phyloP scores from a whole-genome alignment of 2,329 filamentous ascomycete genomes.

The Boeremia exigua region DNA sequence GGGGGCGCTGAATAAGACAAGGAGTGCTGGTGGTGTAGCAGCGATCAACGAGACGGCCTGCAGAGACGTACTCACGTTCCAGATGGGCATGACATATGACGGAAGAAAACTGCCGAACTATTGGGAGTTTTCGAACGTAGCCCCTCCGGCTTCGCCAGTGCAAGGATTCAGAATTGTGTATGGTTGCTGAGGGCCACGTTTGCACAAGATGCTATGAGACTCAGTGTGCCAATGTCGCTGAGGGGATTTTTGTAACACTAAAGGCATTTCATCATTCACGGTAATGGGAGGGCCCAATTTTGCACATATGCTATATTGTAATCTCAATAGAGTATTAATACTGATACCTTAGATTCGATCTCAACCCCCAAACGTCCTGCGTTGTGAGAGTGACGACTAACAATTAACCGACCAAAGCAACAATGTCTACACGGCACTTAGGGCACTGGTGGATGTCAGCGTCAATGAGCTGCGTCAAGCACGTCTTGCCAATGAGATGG shows the following conservation, averaged over 20 bases:
- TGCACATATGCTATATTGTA: too few species aligned
- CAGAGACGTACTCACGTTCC: constrained; percentile 38
- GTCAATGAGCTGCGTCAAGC: constrained; percentile 14
- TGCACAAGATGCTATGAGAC: not conserved
- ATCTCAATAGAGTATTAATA: too few species aligned
- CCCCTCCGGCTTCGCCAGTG: constrained; percentile 29
- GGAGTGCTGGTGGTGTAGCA: constrained; percentile 24
- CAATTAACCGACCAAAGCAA: not conserved
- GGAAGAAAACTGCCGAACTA: constrained; percentile 31
- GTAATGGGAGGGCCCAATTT: too few species aligned
- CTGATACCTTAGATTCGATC: too few species aligned
- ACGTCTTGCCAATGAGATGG: constrained; percentile 18
- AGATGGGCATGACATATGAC: constrained; percentile 37
- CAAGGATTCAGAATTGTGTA: constrained; percentile 37
- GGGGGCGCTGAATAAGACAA: constrained; percentile 20
- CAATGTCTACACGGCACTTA: constrained; percentile 11
- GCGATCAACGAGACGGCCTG: constrained; percentile 27
- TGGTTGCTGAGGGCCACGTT: constrained; percentile 26
- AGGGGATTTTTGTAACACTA: too few species aligned
- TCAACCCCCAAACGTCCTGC: too few species aligned
- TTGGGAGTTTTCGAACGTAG: constrained; percentile 35
- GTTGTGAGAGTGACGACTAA: not conserved
- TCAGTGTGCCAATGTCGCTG: too few species aligned
- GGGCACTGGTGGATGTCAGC: constrained; percentile 7
- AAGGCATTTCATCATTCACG: too few species aligned